These are phyloP conservation scores for Paspalum notatum DNA, from an alignment of 176 grass and related monocot genomes.

Conservation along the genomic window DNA sequence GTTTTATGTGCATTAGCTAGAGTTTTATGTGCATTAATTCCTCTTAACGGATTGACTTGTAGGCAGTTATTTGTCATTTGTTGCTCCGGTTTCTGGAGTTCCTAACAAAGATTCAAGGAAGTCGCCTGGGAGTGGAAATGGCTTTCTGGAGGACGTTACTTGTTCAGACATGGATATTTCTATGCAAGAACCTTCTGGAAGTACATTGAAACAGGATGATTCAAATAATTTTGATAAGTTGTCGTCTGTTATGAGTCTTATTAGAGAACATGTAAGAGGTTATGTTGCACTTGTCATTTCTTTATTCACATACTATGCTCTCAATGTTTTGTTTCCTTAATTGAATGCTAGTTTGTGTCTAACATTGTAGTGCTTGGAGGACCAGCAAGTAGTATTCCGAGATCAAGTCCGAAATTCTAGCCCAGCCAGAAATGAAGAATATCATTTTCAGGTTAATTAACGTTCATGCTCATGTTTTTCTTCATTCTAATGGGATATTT, in stretches of 20 bases:
- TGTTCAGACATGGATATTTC: conserved; percentile 38
- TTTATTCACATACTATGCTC: conserved; percentile 19
- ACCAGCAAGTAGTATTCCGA: conserved; percentile 58
- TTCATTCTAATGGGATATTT: conserved; percentile 27
- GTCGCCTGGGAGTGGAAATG: conserved; percentile 64
- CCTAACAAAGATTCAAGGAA: conserved; percentile 51
- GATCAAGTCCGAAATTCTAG: conserved; percentile 50
- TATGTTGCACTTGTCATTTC: conserved; percentile 35
- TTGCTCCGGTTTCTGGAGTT: conserved; percentile 51
- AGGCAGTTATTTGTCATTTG: conserved; percentile 78
- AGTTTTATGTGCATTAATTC: conserved; percentile 29
- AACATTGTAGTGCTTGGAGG: conserved; percentile 63
- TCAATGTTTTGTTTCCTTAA: conserved; percentile 8
- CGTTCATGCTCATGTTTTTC: conserved; percentile 11
- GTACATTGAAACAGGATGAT: conserved; percentile 45
- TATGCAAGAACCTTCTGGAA: conserved; percentile 55
- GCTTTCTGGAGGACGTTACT: conserved; percentile 70
- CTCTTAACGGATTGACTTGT: conserved; percentile 33
- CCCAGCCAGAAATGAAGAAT: conserved; percentile 51
- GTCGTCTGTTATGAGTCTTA: conserved; percentile 52
- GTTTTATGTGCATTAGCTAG: conserved; percentile 13
- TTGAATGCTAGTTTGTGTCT: conserved; percentile 36
- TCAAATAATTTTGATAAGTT: conserved; percentile 57
- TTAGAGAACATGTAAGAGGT: conserved; percentile 71
- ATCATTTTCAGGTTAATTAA: conserved; percentile 61